Conservation (phyloP, 2,329 filamentous ascomycete genomes). For the Aspergillus clavatus region DNA sequence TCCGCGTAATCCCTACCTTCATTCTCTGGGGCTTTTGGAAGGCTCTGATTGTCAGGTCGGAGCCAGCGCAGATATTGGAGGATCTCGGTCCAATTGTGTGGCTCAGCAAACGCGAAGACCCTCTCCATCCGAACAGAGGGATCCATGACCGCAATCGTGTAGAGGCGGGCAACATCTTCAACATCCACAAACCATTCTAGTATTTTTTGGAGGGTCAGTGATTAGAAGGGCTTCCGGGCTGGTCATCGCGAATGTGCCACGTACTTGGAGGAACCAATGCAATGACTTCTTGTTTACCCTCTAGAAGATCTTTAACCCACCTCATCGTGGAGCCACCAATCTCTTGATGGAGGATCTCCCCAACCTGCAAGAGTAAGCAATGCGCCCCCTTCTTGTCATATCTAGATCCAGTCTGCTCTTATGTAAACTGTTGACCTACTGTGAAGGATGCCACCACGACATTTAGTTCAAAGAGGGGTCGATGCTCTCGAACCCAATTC, state of each 20-base stretch:
- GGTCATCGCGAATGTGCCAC: conserved; percentile 10
- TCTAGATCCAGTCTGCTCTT: no score
- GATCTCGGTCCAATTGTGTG: conserved; percentile 44
- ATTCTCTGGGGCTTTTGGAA: conserved; percentile 25
- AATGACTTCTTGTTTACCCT: conserved; percentile 36
- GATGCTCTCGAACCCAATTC: conserved; percentile 44
- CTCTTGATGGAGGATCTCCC: conserved; percentile 23
- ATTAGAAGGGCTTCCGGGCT: conserved; percentile 41
- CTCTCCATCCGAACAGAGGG: conserved; percentile 46
- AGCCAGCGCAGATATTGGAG: conserved; percentile 36
- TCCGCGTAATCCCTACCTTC: conserved; percentile 22
- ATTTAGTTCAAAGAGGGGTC: conserved; percentile 44
- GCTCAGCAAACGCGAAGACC: conserved; percentile 50
- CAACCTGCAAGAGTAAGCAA: conserved; percentile 11
- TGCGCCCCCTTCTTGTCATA: no score
- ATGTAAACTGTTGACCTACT: conserved; percentile 6
- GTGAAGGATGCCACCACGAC: conserved; percentile 34
- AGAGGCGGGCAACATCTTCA: conserved; percentile 49
- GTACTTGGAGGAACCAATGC: conserved; percentile 33
- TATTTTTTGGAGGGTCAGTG: conserved; percentile 7
- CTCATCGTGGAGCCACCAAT: conserved; percentile 43
- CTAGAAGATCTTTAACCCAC: conserved; percentile 5
- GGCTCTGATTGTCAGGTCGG: conserved; percentile 35
- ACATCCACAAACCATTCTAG: conserved; percentile 47
- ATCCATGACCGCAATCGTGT: conserved; percentile 50